A percentile compares a stretch with the other conserved stretches of the same genome.
These are phyloP conservation scores for Chenopodium formosanum DNA, from an alignment of 148 eudicot species.

Conservation along the genomic window DNA sequence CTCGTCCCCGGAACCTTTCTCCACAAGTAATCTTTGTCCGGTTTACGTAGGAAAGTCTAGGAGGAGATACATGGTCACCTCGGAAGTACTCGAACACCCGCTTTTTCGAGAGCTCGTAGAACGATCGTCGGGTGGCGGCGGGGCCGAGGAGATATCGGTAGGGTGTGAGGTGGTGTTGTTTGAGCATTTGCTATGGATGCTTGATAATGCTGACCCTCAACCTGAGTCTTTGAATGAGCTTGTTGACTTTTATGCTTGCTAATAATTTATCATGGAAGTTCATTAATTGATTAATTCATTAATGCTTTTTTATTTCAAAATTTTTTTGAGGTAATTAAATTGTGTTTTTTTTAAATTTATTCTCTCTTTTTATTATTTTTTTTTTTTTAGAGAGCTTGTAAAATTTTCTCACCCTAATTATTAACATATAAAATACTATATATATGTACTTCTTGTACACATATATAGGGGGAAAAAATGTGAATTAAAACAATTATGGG, in stretches of 20 bases:
- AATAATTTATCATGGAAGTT: neutral
- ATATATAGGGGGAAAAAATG: neutral
- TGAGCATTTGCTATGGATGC: constrained; percentile 62
- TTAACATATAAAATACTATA: neutral
- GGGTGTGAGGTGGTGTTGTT: constrained; percentile 66
- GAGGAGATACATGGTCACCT: constrained; percentile 40
- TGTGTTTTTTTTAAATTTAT: neutral
- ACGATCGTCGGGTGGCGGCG: constrained; percentile 17
- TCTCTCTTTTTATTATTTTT: neutral
- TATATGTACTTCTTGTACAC: neutral
- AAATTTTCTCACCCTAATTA: constrained; percentile 1
- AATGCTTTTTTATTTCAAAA: neutral
- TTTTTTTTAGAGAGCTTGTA: neutral
- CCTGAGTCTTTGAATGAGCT: constrained; percentile 52
- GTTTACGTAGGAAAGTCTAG: constrained; percentile 54
- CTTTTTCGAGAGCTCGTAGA: constrained; percentile 42
- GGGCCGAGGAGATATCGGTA: constrained; percentile 27
- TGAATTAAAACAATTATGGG: neutral
- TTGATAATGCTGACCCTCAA: constrained; percentile 40
- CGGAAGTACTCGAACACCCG: constrained; percentile 47
- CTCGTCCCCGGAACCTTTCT: neutral
- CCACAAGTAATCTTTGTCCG: constrained; percentile 21
- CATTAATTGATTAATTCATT: neutral
- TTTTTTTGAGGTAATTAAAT: constrained; percentile 1
- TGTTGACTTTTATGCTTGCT: constrained; percentile 47